Conservation (phyloP, 2,329 filamentous ascomycete species). For the Karstenula rhodostoma region DNA sequence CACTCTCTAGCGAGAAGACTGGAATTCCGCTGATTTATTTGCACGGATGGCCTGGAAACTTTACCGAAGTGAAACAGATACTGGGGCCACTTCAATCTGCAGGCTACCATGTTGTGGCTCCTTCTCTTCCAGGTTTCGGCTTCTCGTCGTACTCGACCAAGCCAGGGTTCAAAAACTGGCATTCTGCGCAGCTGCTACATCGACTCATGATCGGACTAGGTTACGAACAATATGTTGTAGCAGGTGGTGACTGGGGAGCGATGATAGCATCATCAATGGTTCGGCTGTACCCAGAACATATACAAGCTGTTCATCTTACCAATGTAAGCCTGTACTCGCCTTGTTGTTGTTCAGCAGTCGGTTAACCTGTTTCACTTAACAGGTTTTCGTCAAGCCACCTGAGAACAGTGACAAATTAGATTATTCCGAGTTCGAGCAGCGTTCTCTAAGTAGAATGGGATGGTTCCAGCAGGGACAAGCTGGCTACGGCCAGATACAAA, state of each 20-base stretch:
- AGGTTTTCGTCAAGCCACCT: conserved; percentile 5
- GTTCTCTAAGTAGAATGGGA: neutral
- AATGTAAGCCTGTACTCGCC: conserved; percentile 1
- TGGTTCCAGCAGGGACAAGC: neutral
- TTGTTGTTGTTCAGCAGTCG: no score
- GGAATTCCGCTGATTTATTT: conserved; percentile 7
- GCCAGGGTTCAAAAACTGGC: conserved; percentile 7
- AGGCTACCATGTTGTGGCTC: conserved; percentile 9
- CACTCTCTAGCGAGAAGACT: neutral
- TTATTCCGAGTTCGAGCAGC: conserved; percentile 5
- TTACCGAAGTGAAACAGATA: conserved; percentile 4
- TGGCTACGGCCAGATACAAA: conserved; percentile 12
- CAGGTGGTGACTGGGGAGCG: conserved; percentile 10
- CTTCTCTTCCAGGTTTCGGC: conserved; percentile 13
- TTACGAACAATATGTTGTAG: conserved; percentile 6
- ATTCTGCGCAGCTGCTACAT: conserved; percentile 8
- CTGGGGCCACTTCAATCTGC: neutral
- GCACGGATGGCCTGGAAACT: conserved; percentile 10
- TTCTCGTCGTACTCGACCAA: conserved; percentile 7
- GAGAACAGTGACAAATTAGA: neutral
- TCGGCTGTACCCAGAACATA: conserved; percentile 1
- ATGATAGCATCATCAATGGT: conserved; percentile 7
- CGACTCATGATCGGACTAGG: conserved; percentile 10
- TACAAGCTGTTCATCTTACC: conserved; percentile 7
- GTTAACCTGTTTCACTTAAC: neutral